phyloP scores from a whole-genome alignment of 2,329 filamentous ascomycete genomes.

The Juglanconis oblonga region DNA sequence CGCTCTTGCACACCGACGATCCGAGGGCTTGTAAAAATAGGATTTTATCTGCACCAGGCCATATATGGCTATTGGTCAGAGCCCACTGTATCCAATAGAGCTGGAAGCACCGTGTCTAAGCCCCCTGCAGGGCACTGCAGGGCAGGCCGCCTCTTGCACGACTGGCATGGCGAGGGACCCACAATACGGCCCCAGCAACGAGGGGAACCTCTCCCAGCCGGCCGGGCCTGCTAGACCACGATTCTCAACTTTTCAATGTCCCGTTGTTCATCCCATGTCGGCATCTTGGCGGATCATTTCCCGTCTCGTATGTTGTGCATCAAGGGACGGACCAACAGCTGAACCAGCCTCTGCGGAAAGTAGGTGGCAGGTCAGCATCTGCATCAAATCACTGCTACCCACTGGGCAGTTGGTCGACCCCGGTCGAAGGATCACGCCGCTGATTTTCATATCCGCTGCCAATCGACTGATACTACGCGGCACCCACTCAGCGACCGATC shows the following conservation, averaged over 20 bases:
- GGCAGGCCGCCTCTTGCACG: background rate
- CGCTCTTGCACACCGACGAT: background rate
- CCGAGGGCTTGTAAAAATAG: constrained; percentile 15
- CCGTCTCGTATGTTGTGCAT: background rate
- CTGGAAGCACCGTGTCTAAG: background rate
- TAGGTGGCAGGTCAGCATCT: background rate
- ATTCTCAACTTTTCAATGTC: background rate
- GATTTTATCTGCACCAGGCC: background rate
- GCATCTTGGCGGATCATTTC: background rate
- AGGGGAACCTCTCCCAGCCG: no score
- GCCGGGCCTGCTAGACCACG: background rate
- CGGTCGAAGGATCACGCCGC: constrained; percentile 17
- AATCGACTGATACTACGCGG: constrained; percentile 8
- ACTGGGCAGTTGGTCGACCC: background rate
- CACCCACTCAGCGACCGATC: constrained; percentile 3
- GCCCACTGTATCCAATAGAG: constrained; percentile 1
- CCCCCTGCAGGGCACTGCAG: background rate
- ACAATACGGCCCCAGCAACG: background rate
- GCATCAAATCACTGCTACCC: background rate
- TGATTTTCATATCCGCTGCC: constrained; percentile 1
- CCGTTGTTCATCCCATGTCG: background rate
- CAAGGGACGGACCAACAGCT: background rate
- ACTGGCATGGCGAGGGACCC: background rate
- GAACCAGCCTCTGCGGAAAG: background rate
- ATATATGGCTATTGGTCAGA: constrained; percentile 1